A percentile compares a stretch with the other conserved stretches of the same genome.
Evolutionary conservation across 2,329 filamentous ascomycete species (phyloP).

Genomic region (Ceratocystis alfenasii): DNA sequence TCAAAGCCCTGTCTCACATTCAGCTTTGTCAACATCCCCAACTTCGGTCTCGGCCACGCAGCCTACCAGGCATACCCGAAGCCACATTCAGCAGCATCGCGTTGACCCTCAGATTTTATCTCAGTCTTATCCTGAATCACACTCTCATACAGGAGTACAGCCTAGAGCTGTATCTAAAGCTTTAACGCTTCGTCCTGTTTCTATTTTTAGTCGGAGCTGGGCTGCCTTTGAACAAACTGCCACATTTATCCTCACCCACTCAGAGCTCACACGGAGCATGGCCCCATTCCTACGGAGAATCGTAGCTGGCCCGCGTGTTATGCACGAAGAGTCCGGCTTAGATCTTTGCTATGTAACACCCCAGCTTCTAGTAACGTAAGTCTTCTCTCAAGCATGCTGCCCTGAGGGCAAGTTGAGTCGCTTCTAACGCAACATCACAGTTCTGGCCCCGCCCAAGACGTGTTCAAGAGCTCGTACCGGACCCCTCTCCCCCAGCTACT

Average conservation of each 20-base stretch:
- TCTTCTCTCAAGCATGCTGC: slow-evolving; percentile 7
- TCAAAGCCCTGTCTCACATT: neutral
- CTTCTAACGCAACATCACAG: slow-evolving; percentile 37
- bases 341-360: slow-evolving; percentile 95
- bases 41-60: neutral
- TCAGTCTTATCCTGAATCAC: neutral
- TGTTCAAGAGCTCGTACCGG: slow-evolving; percentile 83
- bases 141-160: neutral
- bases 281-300: slow-evolving; percentile 76
- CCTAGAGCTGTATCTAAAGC: neutral
- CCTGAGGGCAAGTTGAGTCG: no score
- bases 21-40: neutral
- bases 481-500: slow-evolving; percentile 84
- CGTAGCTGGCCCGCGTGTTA: slow-evolving; percentile 72
- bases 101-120: neutral
- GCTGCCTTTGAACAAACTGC: slow-evolving; percentile 8
- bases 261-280: slow-evolving; percentile 31
- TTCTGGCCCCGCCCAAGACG: slow-evolving; percentile 79
- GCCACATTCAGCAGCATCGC: neutral
- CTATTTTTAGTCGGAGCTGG: neutral
- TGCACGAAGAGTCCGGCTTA: slow-evolving; percentile 75
- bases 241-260: slow-evolving; percentile 16
- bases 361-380: slow-evolving; percentile 54
- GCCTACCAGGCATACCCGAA: neutral
- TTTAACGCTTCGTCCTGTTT: neutral